Evolutionary conservation across 2,329 filamentous ascomycete genomes (phyloP).

Genomic region (Penicillium sp.): DNA sequence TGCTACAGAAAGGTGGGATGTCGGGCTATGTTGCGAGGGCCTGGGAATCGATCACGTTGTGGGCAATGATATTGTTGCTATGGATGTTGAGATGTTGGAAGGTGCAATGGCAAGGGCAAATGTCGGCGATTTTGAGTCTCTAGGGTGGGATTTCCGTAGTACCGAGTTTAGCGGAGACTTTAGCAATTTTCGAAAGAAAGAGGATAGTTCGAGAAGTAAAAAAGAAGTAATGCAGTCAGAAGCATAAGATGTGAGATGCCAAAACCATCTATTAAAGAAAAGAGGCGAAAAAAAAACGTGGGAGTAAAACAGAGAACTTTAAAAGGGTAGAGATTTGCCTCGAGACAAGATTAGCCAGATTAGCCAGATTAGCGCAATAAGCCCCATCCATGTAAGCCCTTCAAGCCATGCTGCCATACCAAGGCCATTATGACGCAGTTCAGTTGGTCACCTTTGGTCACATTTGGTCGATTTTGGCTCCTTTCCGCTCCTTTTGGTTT

Average conservation of each 20-base stretch:
- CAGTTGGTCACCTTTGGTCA: background rate
- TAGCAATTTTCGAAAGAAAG: background rate
- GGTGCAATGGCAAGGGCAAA: background rate
- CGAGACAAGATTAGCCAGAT: background rate
- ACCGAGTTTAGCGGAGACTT: background rate
- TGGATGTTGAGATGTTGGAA: conserved; percentile 1
- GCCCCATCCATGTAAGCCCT: background rate
- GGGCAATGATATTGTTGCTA: background rate
- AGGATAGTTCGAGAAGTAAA: background rate
- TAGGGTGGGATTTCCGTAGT: background rate
- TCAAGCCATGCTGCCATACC: background rate
- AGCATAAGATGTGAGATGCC: background rate
- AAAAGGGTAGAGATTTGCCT: background rate
- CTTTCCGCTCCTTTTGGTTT: background rate
- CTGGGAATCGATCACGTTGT: background rate
- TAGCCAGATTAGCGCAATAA: background rate
- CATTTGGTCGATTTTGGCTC: background rate
- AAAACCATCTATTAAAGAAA: background rate
- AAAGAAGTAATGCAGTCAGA: background rate
- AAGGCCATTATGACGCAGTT: background rate
- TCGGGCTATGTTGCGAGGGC: background rate
- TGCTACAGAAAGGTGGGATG: background rate
- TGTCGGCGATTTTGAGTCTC: background rate
- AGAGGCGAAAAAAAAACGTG: background rate
- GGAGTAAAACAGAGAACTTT: background rate